Evolutionary conservation across 2,329 filamentous ascomycete genomes (phyloP).

Genomic region (Arthrobotrys iridis): DNA sequence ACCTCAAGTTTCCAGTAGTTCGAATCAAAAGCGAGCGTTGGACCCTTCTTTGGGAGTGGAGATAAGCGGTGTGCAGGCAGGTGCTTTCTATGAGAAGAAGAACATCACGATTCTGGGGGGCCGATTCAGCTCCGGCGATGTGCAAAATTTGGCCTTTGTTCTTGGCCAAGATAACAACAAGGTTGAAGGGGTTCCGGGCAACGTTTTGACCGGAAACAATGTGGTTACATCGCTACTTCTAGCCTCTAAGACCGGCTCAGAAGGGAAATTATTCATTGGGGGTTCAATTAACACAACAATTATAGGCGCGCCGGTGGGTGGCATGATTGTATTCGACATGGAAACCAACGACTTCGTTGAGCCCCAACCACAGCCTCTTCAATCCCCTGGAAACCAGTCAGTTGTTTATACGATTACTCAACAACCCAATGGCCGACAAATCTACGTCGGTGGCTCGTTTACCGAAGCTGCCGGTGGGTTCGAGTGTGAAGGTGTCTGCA

Average conservation of each 20-base stretch:
- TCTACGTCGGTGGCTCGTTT: slow-evolving; percentile 90
- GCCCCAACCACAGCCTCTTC: slow-evolving; percentile 73
- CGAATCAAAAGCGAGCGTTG: slow-evolving; percentile 64
- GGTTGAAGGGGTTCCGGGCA: slow-evolving; percentile 75
- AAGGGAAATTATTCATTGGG: slow-evolving; percentile 75
- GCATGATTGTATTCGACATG: slow-evolving; percentile 83
- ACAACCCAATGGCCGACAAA: slow-evolving; percentile 74
- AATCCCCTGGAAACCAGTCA: slow-evolving; percentile 69
- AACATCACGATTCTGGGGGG: slow-evolving; percentile 91
- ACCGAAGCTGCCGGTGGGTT: slow-evolving; percentile 55
- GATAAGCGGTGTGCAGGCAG: slow-evolving; percentile 76
- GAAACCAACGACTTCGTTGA: slow-evolving; percentile 73
- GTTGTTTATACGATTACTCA: slow-evolving; percentile 80
- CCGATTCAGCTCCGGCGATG: slow-evolving; percentile 78
- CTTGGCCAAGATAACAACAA: slow-evolving; percentile 75
- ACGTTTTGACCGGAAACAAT: slow-evolving; percentile 76
- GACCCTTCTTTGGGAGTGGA: slow-evolving; percentile 59
- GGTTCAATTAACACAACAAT: slow-evolving; percentile 79
- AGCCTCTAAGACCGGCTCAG: slow-evolving; percentile 66
- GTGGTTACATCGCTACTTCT: slow-evolving; percentile 75
- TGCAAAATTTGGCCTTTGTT: slow-evolving; percentile 84
- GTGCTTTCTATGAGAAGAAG: slow-evolving; percentile 76
- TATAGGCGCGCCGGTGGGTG: slow-evolving; percentile 71
- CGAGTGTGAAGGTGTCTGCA: slow-evolving; percentile 83
- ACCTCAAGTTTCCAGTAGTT: slow-evolving; percentile 55